Evolutionary conservation across 2,329 filamentous ascomycete genomes (phyloP), one percentile per base, ranked within the genome.

Genomic region (Mariannaea elegans): DNA sequence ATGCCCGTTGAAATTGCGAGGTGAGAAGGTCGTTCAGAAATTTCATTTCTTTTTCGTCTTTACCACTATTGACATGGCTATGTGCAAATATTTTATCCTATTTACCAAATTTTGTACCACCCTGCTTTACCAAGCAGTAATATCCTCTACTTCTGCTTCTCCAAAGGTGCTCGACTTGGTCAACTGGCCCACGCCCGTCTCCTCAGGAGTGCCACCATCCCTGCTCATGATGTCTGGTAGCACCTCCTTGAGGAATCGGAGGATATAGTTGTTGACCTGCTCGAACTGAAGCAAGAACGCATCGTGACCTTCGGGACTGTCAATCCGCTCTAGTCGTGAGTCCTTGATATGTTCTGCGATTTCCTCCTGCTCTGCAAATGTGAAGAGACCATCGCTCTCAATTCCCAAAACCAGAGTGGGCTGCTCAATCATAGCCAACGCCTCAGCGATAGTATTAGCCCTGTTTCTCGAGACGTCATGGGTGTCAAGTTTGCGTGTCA

Each of bases 251-350:
- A 99, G 81, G 73, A 99, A 99, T 2, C 86, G 86, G 16, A 97
- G 78, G 48, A 97, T 88, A 73, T 97, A 92, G 29, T 82, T 84
- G 77, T 99, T 99, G 59, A 98, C 95, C 78, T 98, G 94, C 80
- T 97, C 93, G 72, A 99, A 99, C 76, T 99, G 94, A 54, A 99
- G 80, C 71, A 99, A 78, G 76, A 99, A 99, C 0, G 95, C 95
- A 76, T 99, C 95, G 71, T 99, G 95, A 1, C 95, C 95, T 74
- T 99, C 95, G 0, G 93, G 91, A 61, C 91, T 96, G 71, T 98
- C 93, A 60, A 99, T 99, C 45, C 89, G 92, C 76, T 93, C 89
- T 23, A 99, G 80, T 10, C 87, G 85, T 1, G 92, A 89, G 68
- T 94, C 82, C 3, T 89, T 90, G 63, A 98, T 93, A 59, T 90